Conservation (phyloP, 257 asterid species). For the Ballota nigra region DNA sequence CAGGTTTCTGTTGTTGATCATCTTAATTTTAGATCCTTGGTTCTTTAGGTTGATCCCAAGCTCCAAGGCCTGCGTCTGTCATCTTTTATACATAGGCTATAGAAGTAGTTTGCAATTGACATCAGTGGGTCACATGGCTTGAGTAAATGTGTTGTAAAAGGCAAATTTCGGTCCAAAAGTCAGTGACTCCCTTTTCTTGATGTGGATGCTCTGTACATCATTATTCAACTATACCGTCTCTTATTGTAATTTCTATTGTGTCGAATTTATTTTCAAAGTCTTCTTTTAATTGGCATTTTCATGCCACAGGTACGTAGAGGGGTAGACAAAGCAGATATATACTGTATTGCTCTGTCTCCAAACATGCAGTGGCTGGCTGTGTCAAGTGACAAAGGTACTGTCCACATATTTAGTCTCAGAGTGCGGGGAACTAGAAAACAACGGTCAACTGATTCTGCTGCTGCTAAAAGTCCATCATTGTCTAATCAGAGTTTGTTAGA, state of each 20-base stretch:
- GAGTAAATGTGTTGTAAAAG: slow-evolving; percentile 7
- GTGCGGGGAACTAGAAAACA: slow-evolving; percentile 75
- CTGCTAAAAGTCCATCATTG: slow-evolving; percentile 45
- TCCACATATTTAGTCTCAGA: slow-evolving; percentile 87
- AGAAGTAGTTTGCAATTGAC: too few relatives aligned
- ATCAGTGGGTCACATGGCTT: neutral
- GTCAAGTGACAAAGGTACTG: slow-evolving; percentile 93
- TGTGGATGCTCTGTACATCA: neutral
- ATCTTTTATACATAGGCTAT: too few relatives aligned
- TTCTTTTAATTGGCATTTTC: slow-evolving; percentile 23
- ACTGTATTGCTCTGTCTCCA: slow-evolving; percentile 78
- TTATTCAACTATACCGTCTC: slow-evolving; percentile 11
- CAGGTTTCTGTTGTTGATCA: neutral
- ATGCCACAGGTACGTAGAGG: slow-evolving; percentile 89
- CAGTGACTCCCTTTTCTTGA: neutral
- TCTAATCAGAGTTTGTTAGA: slow-evolving; percentile 54
- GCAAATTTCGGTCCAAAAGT: neutral
- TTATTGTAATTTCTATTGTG: neutral
- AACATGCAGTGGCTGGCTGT: slow-evolving; percentile 90
- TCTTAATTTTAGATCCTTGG: neutral
- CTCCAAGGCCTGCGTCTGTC: too few relatives aligned
- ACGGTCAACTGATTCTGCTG: slow-evolving; percentile 41
- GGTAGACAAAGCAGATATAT: slow-evolving; percentile 79
- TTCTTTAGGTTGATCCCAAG: too few relatives aligned
- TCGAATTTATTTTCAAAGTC: neutral